Percentiles rank a stretch among this genome's conserved stretches.
These are phyloP conservation scores for Nicotiana attenuata DNA, from an alignment of 257 asterid species.

Conservation along the genomic window DNA sequence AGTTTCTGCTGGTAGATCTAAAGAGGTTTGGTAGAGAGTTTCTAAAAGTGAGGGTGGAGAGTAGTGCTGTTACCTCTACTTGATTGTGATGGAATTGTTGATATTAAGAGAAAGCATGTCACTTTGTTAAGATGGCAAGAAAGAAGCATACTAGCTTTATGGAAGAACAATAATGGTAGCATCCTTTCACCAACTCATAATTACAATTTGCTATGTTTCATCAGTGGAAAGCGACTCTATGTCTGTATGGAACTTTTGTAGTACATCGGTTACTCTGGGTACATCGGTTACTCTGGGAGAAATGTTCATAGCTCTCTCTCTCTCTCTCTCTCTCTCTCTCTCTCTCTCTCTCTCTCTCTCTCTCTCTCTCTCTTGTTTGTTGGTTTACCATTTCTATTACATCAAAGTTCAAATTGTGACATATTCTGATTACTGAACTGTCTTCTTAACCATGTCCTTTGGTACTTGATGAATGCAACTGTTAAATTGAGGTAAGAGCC, in stretches of 20 bases:
- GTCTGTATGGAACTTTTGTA: background rate
- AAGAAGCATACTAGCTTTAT: background rate
- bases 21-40: slow-evolving; percentile 38
- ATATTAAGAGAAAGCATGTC: background rate
- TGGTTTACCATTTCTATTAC: too few relatives aligned
- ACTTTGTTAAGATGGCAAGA: background rate
- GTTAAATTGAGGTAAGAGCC: background rate
- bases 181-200: background rate
- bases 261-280: background rate
- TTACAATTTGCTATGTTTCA: background rate
- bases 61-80: background rate
- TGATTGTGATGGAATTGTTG: slow-evolving; percentile 4
- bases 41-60: slow-evolving; percentile 17
- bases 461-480: background rate
- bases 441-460: background rate
- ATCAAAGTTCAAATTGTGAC: too few relatives aligned
- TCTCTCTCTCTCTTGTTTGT: too few relatives aligned
- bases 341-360: too few relatives aligned
- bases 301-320: background rate
- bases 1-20: slow-evolving; percentile 44
- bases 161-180: background rate
- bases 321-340: too few relatives aligned
- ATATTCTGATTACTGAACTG: too few relatives aligned
- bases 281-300: background rate
- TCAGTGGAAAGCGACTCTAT: background rate